Evolutionary conservation across 2,329 filamentous ascomycete genomes (phyloP).

Genomic region (Setomelanomma holmii): DNA sequence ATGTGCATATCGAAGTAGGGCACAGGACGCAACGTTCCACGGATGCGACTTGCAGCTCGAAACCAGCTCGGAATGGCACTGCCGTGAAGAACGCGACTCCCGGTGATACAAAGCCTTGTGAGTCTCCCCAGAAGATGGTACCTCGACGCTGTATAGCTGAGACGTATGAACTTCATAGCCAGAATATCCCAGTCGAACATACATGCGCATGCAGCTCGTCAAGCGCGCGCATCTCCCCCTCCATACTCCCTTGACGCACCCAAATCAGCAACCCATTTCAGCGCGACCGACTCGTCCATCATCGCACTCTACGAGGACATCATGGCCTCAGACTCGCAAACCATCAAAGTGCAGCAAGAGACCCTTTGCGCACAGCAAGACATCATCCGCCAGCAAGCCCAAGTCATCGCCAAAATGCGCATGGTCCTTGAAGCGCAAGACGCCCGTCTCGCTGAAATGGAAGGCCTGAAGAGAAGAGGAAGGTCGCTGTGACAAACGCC

Average conservation of each 20-base stretch:
- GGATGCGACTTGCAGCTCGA: background rate
- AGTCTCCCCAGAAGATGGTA: no score
- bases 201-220: background rate
- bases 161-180: no score
- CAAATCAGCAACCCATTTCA: background rate
- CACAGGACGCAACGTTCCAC: background rate
- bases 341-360: constrained; percentile 14
- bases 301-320: constrained; percentile 14
- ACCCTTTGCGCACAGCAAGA: constrained; percentile 16
- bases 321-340: constrained; percentile 14
- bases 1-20: background rate
- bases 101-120: background rate
- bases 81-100: background rate
- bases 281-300: background rate
- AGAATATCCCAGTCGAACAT: background rate
- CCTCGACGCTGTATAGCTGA: no score
- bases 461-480: background rate
- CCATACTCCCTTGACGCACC: constrained; percentile 5
- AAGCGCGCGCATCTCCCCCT: background rate
- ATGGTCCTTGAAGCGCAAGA: constrained; percentile 13
- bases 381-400: constrained; percentile 9
- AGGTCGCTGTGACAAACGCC: background rate
- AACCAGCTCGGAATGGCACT: background rate
- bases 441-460: constrained; percentile 4
- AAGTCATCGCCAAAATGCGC: constrained; percentile 11